Base-by-base conservation (phyloP, 495 filamentous ascomycete species). In the Penicillium malachiteum region DNA sequence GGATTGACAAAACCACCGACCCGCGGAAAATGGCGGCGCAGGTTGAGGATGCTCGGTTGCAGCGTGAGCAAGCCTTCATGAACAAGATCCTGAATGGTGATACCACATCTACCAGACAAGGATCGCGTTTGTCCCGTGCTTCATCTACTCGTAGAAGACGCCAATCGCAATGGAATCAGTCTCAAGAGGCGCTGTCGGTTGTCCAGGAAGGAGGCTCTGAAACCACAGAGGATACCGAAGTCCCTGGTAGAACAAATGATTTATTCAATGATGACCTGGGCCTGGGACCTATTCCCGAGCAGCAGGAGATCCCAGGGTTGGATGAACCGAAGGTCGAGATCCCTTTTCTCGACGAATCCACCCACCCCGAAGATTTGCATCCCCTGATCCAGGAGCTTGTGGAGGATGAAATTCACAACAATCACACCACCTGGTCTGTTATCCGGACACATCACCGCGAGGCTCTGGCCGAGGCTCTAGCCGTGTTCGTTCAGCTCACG, bases 341-440 rank as follows among this genome's bases (percentile, higher is more conserved):
- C 30, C 55, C 61, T 2, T 57, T 45, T 0, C 52, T 73, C 7
- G 65, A 71, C 16, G 59, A 72, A 17, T 35, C 57, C 2, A 53
- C 58, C 0, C 65, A 56, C 33, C 73, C 73, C 7, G 73, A 75
- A 5, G 73, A 77, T 51, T 57, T 77, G n/a, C 71, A 75, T 18
- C 71, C 73, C 0, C 56, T 77, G 40, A 50, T 77, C 5, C 63
- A 77, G 37, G 69, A 73, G 7, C 57, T 75, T 16, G 69, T 73
- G 10, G 74, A 78, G 37, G 69, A 71, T n/a, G 70, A 77, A 54
- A 66, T 76, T 13, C 68, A 80, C 59, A 77, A 83, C 58, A 72
- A 73, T 40, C 76, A 76, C 51, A 82, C 78, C 5, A 76, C 74
- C 52, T 83, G 80, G 80, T 78, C 76, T 18, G 75, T 79, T 12